Conservation (phyloP, 129 eudicot genomes). For the Flaveria robusta region DNA sequence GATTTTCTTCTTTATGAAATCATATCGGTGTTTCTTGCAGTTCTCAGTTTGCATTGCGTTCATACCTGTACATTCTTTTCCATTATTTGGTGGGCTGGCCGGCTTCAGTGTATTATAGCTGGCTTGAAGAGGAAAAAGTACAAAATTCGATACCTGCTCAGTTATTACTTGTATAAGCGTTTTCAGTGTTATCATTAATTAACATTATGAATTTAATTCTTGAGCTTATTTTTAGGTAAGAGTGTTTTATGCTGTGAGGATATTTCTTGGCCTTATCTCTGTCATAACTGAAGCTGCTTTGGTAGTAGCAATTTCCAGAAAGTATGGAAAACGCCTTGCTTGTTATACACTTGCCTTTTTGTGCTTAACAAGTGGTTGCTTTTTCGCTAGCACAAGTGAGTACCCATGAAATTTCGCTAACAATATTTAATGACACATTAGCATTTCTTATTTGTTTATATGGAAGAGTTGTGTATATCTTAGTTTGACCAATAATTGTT, state of each 20-base stretch:
- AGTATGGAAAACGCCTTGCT: constrained; percentile 93
- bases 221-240: constrained; percentile 57
- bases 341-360: constrained; percentile 81
- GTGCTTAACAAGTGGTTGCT: constrained; percentile 94
- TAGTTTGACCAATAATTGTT: constrained; percentile 7
- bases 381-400: constrained; percentile 98
- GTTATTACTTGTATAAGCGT: neutral
- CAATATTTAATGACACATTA: neutral
- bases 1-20: neutral
- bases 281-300: constrained; percentile 83
- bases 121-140: constrained; percentile 88
- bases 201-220: constrained; percentile 8
- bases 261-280: constrained; percentile 83
- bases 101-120: constrained; percentile 63
- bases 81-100: constrained; percentile 84
- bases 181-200: neutral
- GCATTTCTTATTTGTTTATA: neutral
- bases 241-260: constrained; percentile 85
- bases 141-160: constrained; percentile 16
- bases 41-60: constrained; percentile 83
- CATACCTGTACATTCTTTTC: constrained; percentile 78
- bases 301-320: constrained; percentile 92
- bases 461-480: constrained; percentile 2
- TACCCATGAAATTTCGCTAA: constrained; percentile 17
- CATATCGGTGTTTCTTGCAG: constrained; percentile 49